Evolutionary conservation across 495 filamentous ascomycete genomes (phyloP).

Genomic region (Aspergillus saccharolyticus): DNA sequence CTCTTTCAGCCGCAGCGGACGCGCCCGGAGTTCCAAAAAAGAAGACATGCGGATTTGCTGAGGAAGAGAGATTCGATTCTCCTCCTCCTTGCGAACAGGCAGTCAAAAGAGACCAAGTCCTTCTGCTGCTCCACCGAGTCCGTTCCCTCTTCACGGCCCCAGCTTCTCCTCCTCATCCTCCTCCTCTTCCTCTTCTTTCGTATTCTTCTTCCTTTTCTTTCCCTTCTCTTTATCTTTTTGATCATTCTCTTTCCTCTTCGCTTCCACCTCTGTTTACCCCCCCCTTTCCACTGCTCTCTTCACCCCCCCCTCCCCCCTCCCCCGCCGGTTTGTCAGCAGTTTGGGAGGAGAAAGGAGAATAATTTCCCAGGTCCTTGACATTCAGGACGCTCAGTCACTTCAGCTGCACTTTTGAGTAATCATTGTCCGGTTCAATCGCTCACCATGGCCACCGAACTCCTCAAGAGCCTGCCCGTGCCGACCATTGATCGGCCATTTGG

Average conservation of each 20-base stretch:
- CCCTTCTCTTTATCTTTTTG: conserved; percentile 19
- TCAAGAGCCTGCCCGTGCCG: conserved; percentile 64
- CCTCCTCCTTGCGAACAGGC: conserved; percentile 10
- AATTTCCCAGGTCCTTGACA: conserved; percentile 4
- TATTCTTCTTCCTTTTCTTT: conserved; percentile 16
- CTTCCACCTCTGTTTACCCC: conserved; percentile 26
- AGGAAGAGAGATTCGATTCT: conserved; percentile 6
- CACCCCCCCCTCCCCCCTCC: conserved; percentile 1
- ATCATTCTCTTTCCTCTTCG: conserved; percentile 19
- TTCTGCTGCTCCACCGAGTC: conserved; percentile 18
- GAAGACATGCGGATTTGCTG: conserved; percentile 17
- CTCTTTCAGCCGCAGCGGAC: conserved; percentile 25
- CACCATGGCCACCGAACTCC: conserved; percentile 44
- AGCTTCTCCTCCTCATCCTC: too few species aligned
- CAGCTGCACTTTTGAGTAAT: not conserved
- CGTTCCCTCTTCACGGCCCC: conserved; percentile 13
- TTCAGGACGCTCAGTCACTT: conserved; percentile 2
- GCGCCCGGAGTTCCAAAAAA: conserved; percentile 25
- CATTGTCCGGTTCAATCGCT: conserved; percentile 14
- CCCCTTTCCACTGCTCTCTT: conserved; percentile 16
- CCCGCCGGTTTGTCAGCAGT: conserved; percentile 7
- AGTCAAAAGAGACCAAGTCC: not conserved
- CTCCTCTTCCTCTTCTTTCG: conserved; percentile 11
- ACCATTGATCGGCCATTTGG: conserved; percentile 91
- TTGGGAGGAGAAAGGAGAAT: conserved; percentile 9